A percentile compares a stretch with the other conserved stretches of the same genome.
These are phyloP conservation scores for Kluyveromyces starmeri DNA, from an alignment of 805 yeast genomes.

Conservation along the genomic window DNA sequence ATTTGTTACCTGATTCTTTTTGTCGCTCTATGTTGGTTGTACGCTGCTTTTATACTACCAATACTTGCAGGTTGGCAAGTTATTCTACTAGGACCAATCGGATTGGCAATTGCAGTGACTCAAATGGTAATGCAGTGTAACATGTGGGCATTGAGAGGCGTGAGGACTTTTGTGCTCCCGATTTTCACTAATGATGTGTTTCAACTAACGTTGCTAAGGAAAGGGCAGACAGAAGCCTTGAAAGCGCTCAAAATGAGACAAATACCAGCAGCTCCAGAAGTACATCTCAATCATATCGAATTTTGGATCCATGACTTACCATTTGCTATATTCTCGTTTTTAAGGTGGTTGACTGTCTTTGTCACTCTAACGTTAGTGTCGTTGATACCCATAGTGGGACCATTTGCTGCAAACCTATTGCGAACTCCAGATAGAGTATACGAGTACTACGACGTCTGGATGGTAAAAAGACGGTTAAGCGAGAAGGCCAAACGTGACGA, in stretches of 20 bases:
- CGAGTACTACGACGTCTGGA: conserved; percentile 20
- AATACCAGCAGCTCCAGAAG: conserved; percentile 4
- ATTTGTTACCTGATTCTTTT: conserved; percentile 18
- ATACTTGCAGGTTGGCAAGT: conserved; percentile 18
- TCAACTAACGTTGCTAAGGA: conserved; percentile 14
- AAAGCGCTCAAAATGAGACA: conserved; percentile 4
- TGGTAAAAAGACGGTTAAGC: conserved; percentile 9
- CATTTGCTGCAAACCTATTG: conserved; percentile 22
- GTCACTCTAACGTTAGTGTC: conserved; percentile 15
- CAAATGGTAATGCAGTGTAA: conserved; percentile 26
- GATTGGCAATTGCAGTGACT: conserved; percentile 21
- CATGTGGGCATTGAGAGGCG: conserved; percentile 18
- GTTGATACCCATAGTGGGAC: conserved; percentile 29
- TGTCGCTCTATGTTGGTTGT: conserved; percentile 13
- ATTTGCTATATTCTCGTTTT: conserved; percentile 5
- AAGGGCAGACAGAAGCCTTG: conserved; percentile 11
- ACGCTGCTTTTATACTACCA: conserved; percentile 24
- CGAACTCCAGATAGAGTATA: conserved; percentile 23
- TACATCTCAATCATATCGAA: conserved; percentile 6
- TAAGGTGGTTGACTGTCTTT: conserved; percentile 8
- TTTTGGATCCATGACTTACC: conserved; percentile 18
- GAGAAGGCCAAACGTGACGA: conserved; percentile 3
- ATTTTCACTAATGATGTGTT: conserved; percentile 18
- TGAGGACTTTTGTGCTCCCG: conserved; percentile 19
- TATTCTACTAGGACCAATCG: conserved; percentile 26